Evolutionary conservation across 768 basidiomycete species (phyloP), one percentile per base, ranked within the genome.

Genomic region (Rhizopogon rudus): DNA sequence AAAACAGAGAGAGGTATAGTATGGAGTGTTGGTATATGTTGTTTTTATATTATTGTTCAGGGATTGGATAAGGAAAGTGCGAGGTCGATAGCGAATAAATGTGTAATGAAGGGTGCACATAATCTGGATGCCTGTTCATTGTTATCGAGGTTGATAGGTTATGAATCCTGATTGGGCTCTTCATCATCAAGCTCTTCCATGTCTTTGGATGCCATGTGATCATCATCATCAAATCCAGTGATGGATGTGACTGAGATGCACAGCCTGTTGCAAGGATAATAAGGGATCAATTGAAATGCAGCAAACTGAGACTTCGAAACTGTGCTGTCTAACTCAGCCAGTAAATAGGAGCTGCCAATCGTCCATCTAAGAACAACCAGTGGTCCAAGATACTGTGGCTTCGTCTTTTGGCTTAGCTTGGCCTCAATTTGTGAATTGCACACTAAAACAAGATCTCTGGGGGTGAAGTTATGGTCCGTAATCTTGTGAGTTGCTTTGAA

Each of bases 341-440:
- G 33, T 25, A 67, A 58, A 42, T 69, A 69, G 0, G 65, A 53
- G 0, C 63, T 63, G 28, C 62, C 62, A 0, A 45, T 16, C 14
- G 58, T 67, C 4, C 57, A 49, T 1, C 48, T 12, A 5, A 67
- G 46, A 1, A 70, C 63, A 4, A 68, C 37, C 40, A 62, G 52
- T 0, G 69, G 70, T 1, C 69, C 67, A 6, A 64, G 51, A 35
- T 66, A 71, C 2, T 56, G 61, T 0, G 62, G 58, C 28, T 57
- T 45, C 45, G 45, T 51, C 53, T 69, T 71, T 5, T 57, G 49
- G 53, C 63, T 63, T 6, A 65, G 59, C 0, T 51, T 22, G 8
- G 13, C 5, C 48, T 49, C 48, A 0, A 49, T 8, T 0, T 4
- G 17, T 1, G 48, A n/a, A 6, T 49, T 29, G 25, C n/a, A 8